These are phyloP conservation scores for Penicillium salamii DNA, from an alignment of 495 filamentous ascomycete species.

Conservation along the genomic window DNA sequence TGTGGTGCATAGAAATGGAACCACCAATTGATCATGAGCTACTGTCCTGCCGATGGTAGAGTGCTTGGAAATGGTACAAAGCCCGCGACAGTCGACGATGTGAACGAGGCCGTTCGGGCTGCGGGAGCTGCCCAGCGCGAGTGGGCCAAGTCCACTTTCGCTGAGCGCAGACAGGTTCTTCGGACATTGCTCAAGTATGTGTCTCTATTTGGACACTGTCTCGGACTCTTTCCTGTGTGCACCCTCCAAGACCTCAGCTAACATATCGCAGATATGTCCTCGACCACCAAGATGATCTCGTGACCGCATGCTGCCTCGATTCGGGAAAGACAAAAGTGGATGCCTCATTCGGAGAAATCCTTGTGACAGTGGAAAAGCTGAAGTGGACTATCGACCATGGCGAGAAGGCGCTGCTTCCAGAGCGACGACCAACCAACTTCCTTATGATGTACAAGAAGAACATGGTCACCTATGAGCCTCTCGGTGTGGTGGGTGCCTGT, in stretches of 20 bases:
- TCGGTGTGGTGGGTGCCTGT: slow-evolving; percentile 87
- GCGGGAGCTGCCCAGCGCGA: slow-evolving; percentile 71
- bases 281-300: slow-evolving; percentile 86
- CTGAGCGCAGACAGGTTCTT: slow-evolving; percentile 74
- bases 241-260: background rate
- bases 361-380: slow-evolving; percentile 90
- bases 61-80: slow-evolving; percentile 73
- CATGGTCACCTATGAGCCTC: slow-evolving; percentile 83
- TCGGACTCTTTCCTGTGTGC: background rate
- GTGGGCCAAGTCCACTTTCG: slow-evolving; percentile 80
- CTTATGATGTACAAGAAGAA: slow-evolving; percentile 96
- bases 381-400: slow-evolving; percentile 93
- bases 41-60: slow-evolving; percentile 84
- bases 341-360: slow-evolving; percentile 87
- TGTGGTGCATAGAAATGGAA: slow-evolving; percentile 37
- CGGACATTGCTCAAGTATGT: slow-evolving; percentile 73
- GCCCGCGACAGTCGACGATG: slow-evolving; percentile 71
- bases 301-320: slow-evolving; percentile 82
- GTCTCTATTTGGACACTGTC: background rate
- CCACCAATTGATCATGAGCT: slow-evolving; percentile 55
- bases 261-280: slow-evolving; percentile 59
- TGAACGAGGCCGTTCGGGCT: slow-evolving; percentile 74
- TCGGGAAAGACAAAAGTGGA: slow-evolving; percentile 97
- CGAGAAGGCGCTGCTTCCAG: slow-evolving; percentile 72
- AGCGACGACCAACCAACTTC: slow-evolving; percentile 74